Percentiles rank a stretch among this genome's conserved stretches.
Evolutionary conservation across 2,329 filamentous ascomycete species (phyloP).

Genomic region (Fusarium anthophilum): DNA sequence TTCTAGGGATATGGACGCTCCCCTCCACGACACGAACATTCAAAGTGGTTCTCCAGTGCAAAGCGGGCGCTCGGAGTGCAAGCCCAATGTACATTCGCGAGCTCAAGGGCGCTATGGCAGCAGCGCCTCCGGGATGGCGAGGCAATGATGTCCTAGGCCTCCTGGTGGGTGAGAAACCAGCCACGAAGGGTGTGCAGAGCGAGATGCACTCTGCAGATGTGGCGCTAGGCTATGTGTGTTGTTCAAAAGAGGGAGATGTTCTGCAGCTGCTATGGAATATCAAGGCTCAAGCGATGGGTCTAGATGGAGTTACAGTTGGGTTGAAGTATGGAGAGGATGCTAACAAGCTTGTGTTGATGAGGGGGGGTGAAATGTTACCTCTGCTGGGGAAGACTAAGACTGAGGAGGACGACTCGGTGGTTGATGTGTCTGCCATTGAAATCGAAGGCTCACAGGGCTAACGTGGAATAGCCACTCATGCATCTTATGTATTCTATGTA

Average conservation of each 20-base stretch:
- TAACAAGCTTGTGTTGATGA: slow-evolving; percentile 60
- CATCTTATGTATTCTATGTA: neutral
- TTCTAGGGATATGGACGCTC: slow-evolving; percentile 75
- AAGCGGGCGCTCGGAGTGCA: slow-evolving; percentile 62
- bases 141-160: slow-evolving; percentile 73
- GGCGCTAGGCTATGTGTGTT: slow-evolving; percentile 77
- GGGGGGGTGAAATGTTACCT: slow-evolving; percentile 56
- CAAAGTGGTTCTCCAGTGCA: slow-evolving; percentile 73
- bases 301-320: slow-evolving; percentile 67
- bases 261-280: slow-evolving; percentile 79
- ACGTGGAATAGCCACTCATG: neutral
- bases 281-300: slow-evolving; percentile 67
- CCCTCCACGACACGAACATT: slow-evolving; percentile 51
- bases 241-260: slow-evolving; percentile 65
- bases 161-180: slow-evolving; percentile 72
- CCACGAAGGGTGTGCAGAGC: slow-evolving; percentile 82
- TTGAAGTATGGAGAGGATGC: slow-evolving; percentile 52
- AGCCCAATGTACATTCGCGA: slow-evolving; percentile 74
- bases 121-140: slow-evolving; percentile 78
- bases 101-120: slow-evolving; percentile 79
- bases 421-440: neutral
- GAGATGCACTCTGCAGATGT: slow-evolving; percentile 68
- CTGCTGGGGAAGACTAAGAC: slow-evolving; percentile 17
- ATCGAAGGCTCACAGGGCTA: neutral
- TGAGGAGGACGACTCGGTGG: neutral